Percentiles rank a stretch among this genome's conserved stretches.
phyloP scores from a whole-genome alignment of 345 rosid species.

The Eucalyptus rudis region DNA sequence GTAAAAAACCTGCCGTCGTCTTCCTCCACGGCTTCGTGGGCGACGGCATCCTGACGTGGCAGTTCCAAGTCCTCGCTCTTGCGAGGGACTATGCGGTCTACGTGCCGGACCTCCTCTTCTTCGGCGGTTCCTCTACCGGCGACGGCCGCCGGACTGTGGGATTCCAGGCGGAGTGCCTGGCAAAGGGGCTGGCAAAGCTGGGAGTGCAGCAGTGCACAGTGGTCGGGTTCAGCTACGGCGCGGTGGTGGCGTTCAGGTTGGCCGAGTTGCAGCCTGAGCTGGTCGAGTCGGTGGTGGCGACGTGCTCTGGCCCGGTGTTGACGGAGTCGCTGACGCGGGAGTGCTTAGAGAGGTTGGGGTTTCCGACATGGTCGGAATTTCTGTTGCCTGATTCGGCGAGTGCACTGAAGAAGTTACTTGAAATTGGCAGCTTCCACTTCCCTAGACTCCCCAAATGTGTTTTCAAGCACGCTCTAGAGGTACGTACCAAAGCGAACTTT shows the following conservation, averaged over 20 bases:
- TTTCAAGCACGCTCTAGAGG: constrained; percentile 12
- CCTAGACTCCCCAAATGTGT: constrained; percentile 7
- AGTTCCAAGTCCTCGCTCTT: constrained; percentile 18
- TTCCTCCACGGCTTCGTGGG: constrained; percentile 24
- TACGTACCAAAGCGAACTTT: background rate
- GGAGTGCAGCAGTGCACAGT: constrained; percentile 26
- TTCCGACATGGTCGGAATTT: constrained; percentile 5
- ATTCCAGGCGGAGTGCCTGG: constrained; percentile 32
- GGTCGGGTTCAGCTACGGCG: constrained; percentile 33
- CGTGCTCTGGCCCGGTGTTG: constrained; percentile 6
- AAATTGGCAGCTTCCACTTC: background rate
- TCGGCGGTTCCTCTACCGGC: constrained; percentile 25
- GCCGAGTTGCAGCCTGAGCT: constrained; percentile 21
- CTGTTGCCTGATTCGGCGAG: constrained; percentile 15
- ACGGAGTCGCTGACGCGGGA: constrained; percentile 15
- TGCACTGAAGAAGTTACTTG: background rate
- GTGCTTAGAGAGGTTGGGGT: constrained; percentile 1
- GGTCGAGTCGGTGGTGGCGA: constrained; percentile 24
- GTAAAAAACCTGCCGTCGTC: constrained; percentile 6
- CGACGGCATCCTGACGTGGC: constrained; percentile 28
- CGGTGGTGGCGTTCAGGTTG: constrained; percentile 28
- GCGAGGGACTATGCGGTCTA: constrained; percentile 16
- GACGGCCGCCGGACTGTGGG: constrained; percentile 1
- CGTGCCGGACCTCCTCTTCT: constrained; percentile 36
- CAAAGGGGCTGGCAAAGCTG: constrained; percentile 11